Evolutionary conservation across 2,329 filamentous ascomycete species (phyloP).

Genomic region (Gnomoniopsis smithogilvyi): DNA sequence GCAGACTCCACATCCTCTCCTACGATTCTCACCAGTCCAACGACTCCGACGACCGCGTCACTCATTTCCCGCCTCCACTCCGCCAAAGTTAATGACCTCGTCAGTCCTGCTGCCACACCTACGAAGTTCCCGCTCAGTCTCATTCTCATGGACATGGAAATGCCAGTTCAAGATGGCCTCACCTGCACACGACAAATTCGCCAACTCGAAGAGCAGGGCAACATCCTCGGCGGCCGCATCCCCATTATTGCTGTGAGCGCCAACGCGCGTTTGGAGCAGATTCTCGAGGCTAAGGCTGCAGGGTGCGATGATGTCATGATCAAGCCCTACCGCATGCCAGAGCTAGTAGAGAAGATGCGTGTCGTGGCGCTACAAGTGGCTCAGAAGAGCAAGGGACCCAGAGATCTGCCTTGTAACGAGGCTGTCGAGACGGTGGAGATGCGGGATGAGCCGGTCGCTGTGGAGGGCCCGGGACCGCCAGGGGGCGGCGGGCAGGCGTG

Average conservation of each 20-base stretch:
- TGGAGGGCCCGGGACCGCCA: background rate
- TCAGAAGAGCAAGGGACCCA: constrained; percentile 15
- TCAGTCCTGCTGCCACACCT: constrained; percentile 3
- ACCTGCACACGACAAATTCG: constrained; percentile 64
- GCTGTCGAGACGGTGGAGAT: background rate
- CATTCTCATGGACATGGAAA: constrained; percentile 74
- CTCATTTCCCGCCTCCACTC: background rate
- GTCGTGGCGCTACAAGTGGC: constrained; percentile 34
- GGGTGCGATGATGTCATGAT: constrained; percentile 64
- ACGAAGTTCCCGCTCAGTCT: constrained; percentile 47
- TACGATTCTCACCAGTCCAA: background rate
- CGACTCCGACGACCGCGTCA: constrained; percentile 1
- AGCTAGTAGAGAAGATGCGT: constrained; percentile 58
- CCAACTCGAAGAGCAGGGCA: constrained; percentile 53
- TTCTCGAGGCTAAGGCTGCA: constrained; percentile 45
- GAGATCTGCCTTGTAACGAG: background rate
- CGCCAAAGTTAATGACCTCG: background rate
- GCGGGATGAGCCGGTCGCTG: background rate
- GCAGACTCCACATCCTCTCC: background rate
- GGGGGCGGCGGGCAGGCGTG: background rate
- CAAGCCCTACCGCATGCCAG: constrained; percentile 67
- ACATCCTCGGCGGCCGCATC: constrained; percentile 48
- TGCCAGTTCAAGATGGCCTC: constrained; percentile 71
- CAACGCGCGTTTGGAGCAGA: constrained; percentile 63
- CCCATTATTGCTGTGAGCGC: constrained; percentile 67